These are phyloP conservation scores for Beta corolliflora DNA, from an alignment of 179 eudicot species.

Conservation along the genomic window DNA sequence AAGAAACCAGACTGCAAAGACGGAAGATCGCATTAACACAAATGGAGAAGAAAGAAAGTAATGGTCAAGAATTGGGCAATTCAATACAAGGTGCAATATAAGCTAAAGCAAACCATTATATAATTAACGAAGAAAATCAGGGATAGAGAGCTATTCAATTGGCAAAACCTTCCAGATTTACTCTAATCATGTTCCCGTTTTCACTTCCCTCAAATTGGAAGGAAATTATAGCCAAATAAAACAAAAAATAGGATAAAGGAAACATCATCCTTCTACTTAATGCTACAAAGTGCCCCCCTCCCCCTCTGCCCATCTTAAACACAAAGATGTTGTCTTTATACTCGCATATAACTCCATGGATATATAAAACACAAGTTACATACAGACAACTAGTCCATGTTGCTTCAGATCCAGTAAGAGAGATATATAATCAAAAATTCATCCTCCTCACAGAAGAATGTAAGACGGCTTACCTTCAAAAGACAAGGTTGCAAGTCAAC, in stretches of 20 bases:
- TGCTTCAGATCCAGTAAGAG: background rate
- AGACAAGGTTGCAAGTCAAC: constrained; percentile 68
- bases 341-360: background rate
- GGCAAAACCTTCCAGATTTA: background rate
- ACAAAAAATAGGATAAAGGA: background rate
- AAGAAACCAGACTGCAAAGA: constrained; percentile 59
- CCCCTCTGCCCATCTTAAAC: background rate
- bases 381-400: background rate
- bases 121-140: background rate
- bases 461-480: constrained; percentile 57
- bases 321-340: background rate
- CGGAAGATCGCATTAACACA: constrained; percentile 15
- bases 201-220: background rate
- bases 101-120: background rate
- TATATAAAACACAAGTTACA: background rate
- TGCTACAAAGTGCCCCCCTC: background rate
- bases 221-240: background rate
- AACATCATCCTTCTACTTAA: background rate
- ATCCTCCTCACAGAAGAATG: background rate
- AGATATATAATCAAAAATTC: background rate
- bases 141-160: background rate
- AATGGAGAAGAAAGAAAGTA: background rate
- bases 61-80: background rate
- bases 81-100: background rate
- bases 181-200: background rate